phyloP scores from a whole-genome alignment of 1,284 basidiomycete species.

The Microbotryomycetes sp. region DNA sequence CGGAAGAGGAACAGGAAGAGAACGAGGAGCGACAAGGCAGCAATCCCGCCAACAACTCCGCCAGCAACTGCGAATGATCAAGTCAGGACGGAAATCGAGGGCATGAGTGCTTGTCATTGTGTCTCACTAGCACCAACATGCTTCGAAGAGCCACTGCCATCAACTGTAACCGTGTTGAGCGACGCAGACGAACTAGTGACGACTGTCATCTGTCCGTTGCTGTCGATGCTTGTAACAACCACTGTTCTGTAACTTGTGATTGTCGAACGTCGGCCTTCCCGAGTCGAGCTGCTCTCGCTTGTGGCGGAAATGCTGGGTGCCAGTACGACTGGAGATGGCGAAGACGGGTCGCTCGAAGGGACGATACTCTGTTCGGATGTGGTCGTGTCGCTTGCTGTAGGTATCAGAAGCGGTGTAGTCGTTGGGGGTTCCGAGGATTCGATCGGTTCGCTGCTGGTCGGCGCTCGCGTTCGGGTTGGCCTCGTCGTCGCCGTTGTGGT shows the following conservation, averaged over 20 bases:
- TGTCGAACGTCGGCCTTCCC: neutral
- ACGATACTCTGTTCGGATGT: neutral
- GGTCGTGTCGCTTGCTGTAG: neutral
- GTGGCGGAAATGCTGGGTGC: neutral
- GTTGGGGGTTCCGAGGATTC: neutral
- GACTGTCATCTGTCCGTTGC: neutral
- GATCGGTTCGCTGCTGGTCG: neutral
- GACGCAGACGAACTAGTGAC: neutral
- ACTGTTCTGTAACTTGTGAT: neutral
- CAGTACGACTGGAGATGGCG: neutral
- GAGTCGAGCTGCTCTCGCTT: neutral
- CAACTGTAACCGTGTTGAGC: neutral
- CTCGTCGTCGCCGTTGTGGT: neutral
- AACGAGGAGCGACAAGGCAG: slow-evolving; percentile 1
- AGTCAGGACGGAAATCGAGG: neutral
- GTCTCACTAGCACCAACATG: slow-evolving; percentile 10
- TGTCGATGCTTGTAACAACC: neutral
- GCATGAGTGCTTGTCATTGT: neutral
- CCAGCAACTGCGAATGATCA: slow-evolving; percentile 7
- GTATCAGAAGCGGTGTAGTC: neutral
- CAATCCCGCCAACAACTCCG: slow-evolving; percentile 19
- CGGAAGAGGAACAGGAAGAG: slow-evolving; percentile 3
- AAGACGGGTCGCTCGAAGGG: neutral
- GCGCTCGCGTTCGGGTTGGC: neutral
- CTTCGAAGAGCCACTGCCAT: neutral